A percentile compares a stretch with the other conserved stretches of the same genome.
These are phyloP conservation scores for Ceratocystiopsis brevicomis DNA, from an alignment of 2,329 filamentous ascomycete species.

Conservation along the genomic window DNA sequence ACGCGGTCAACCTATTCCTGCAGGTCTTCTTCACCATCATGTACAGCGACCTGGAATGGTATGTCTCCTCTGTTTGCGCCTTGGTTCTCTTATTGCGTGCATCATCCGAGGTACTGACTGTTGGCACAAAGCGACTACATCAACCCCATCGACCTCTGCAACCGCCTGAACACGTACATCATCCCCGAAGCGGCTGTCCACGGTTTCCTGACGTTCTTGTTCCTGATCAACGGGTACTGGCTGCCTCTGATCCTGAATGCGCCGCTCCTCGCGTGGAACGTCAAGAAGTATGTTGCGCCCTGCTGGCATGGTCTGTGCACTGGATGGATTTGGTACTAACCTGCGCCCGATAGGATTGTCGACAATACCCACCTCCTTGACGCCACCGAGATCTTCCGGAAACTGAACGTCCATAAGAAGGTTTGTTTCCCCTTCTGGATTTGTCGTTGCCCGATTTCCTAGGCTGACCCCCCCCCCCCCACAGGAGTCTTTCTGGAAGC, in stretches of 20 bases:
- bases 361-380: constrained; percentile 95
- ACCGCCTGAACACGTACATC: constrained; percentile 99
- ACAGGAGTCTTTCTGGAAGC: constrained; percentile 96
- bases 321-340: not conserved
- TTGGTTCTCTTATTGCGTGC: not conserved
- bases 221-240: constrained; percentile 99
- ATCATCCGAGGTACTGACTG: constrained; percentile 8
- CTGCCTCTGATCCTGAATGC: constrained; percentile 79
- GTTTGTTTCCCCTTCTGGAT: constrained; percentile 24
- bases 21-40: constrained; percentile 99
- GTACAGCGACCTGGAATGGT: constrained; percentile 99
- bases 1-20: constrained; percentile 98
- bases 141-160: constrained; percentile 99
- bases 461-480: constrained; percentile 2
- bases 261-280: constrained; percentile 80
- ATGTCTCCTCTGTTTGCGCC: constrained; percentile 20
- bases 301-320: not conserved
- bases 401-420: constrained; percentile 98
- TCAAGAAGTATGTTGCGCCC: constrained; percentile 66
- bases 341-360: constrained; percentile 47
- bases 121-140: constrained; percentile 67
- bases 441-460: not conserved
- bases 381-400: constrained; percentile 97
- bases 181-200: constrained; percentile 96
- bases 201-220: constrained; percentile 84